Percentiles rank a stretch among this genome's conserved stretches.
These are phyloP conservation scores for Baeospora myosura DNA, from an alignment of 1,284 basidiomycete genomes.

Conservation along the genomic window DNA sequence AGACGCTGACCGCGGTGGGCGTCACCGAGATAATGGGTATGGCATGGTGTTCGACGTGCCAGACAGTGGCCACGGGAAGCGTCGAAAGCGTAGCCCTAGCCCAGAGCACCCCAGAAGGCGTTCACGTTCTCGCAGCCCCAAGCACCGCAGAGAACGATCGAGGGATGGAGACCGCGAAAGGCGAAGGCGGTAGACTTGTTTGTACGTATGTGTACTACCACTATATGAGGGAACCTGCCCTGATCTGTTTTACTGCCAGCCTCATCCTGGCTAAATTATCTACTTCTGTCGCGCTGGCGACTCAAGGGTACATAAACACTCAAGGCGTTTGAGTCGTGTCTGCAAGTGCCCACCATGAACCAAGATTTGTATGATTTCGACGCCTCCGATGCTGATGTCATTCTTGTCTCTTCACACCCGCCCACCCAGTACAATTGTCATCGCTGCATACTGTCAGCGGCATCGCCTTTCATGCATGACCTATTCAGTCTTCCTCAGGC, in stretches of 20 bases:
- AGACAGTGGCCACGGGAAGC: slow-evolving; percentile 8
- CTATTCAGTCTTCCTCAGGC: slow-evolving; percentile 63
- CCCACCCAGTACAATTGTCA: slow-evolving; percentile 54
- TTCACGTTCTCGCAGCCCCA: slow-evolving; percentile 20
- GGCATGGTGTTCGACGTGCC: slow-evolving; percentile 73
- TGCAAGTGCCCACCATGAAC: too few relatives aligned
- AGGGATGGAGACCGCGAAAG: slow-evolving; percentile 12
- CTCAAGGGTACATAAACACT: too few relatives aligned
- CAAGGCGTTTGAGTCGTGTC: too few relatives aligned
- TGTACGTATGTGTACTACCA: too few relatives aligned
- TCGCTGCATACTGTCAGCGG: slow-evolving; percentile 48
- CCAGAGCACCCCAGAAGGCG: slow-evolving; percentile 24
- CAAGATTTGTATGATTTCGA: slow-evolving; percentile 34
- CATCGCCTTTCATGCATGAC: slow-evolving; percentile 61
- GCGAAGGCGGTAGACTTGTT: slow-evolving; percentile 11
- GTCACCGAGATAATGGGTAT: slow-evolving; percentile 43
- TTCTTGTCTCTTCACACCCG: slow-evolving; percentile 42
- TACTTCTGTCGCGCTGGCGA: too few relatives aligned
- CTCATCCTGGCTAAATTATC: too few relatives aligned
- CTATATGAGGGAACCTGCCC: too few relatives aligned
- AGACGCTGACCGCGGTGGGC: slow-evolving; percentile 23
- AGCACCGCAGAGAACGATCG: slow-evolving; percentile 17
- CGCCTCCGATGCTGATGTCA: slow-evolving; percentile 44
- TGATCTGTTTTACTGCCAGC: too few relatives aligned
- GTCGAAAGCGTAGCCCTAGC: slow-evolving; percentile 31